Base-by-base conservation (phyloP, 805 yeast species). In the Maudiozyma bulderi region DNA sequence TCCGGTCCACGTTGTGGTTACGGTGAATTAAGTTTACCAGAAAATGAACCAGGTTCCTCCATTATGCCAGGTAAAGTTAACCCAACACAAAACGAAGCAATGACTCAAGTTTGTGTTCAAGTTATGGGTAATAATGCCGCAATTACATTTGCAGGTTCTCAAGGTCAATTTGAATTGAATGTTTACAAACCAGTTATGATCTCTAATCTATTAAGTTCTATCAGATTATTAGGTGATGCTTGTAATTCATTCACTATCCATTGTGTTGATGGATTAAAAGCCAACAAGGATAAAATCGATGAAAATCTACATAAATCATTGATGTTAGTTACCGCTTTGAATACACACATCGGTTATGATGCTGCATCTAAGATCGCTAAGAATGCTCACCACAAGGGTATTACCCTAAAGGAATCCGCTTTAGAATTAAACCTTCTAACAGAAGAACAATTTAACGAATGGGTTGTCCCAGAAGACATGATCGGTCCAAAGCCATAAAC, bases 11-110 rank as follows among this genome's bases (percentile, higher is more conserved):
- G 99, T 75, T 93, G 99, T 73, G 99, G 99, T 55, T 93, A 93
- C 73, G 97, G 97, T 50, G 99, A 93, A 73, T 80, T 93, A 59
- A 66, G 88, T 30, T 76, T 93, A 60, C 99, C 99, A 55, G 98
- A 91, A 75, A 93, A 93, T 72, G 99, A 93, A 75, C 99, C 99
- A 50, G 99, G 99, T 65, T 88, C 97, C 52, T 89, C 97, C 31
- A 93, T 93, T 71, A 93, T 93, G 99, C 99, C 99, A 47, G 99
- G 99, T 68, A 93, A 93, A 75, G 97, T 93, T 55, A 93, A 93
- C 79, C 99, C 99, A 57, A 93, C 99, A 50, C 99, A 93, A 76
- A 90, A 90, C 71, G 99, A 93, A 78, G 99, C 99, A 48, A 74
- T 93, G 68, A 93, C 98, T 56, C 95, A 93, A 95, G 96, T 91